phyloP scores from a whole-genome alignment of 139 green algal species.

The Closterium sp. region DNA sequence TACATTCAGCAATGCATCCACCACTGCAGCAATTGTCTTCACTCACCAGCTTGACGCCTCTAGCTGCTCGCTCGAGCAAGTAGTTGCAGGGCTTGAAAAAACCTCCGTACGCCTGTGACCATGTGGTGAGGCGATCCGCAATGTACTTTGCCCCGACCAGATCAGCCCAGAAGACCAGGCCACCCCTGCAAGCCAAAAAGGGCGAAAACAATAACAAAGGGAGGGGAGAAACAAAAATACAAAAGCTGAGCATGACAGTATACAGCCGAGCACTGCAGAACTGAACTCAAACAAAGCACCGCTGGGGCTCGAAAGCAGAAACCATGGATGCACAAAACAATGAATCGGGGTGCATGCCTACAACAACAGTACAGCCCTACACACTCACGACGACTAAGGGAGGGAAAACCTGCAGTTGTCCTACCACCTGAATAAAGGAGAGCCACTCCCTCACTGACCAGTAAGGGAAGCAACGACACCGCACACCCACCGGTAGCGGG shows the following conservation, averaged over 20 bases:
- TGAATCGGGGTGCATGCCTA: neutral
- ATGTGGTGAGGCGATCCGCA: slow-evolving; percentile 26
- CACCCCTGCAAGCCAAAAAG: slow-evolving; percentile 36
- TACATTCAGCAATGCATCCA: too few relatives aligned
- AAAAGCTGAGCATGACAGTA: neutral
- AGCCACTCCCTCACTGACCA: too few relatives aligned
- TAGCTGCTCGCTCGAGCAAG: slow-evolving; percentile 27
- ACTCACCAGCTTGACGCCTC: slow-evolving; percentile 46
- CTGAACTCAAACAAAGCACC: too few relatives aligned
- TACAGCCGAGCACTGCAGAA: neutral
- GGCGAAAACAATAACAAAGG: neutral
- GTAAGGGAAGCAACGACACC: neutral
- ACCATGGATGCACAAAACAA: too few relatives aligned
- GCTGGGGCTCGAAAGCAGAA: too few relatives aligned
- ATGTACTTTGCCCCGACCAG: slow-evolving; percentile 42
- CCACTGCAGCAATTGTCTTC: neutral
- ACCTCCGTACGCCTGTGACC: slow-evolving; percentile 34
- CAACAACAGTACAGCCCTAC: too few relatives aligned
- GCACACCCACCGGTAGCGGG: slow-evolving; percentile 50
- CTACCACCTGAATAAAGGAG: too few relatives aligned
- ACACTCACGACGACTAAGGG: too few relatives aligned
- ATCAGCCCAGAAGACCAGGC: slow-evolving; percentile 45
- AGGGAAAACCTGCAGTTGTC: too few relatives aligned
- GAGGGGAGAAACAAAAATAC: neutral
- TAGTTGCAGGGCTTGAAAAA: slow-evolving; percentile 46